Percentiles rank a stretch among this genome's conserved stretches.
These are phyloP conservation scores for Teratosphaeria nubilosa DNA, from an alignment of 2,329 filamentous ascomycete genomes.

Conservation along the genomic window DNA sequence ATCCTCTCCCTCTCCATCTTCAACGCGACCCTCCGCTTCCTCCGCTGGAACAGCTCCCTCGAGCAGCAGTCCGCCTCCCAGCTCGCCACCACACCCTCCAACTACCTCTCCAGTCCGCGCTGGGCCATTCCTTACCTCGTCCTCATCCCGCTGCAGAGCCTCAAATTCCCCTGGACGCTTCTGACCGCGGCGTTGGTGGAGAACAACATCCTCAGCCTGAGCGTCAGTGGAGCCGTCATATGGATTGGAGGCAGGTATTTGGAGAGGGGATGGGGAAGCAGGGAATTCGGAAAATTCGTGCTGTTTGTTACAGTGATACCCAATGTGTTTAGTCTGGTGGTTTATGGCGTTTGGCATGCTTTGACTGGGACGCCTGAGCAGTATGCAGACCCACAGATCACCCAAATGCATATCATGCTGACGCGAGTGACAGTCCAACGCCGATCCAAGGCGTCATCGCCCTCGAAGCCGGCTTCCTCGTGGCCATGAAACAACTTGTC, in stretches of 20 bases:
- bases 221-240: slow-evolving; percentile 65
- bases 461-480: slow-evolving; percentile 84
- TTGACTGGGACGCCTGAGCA: slow-evolving; percentile 57
- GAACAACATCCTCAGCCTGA: slow-evolving; percentile 79
- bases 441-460: slow-evolving; percentile 82
- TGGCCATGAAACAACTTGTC: slow-evolving; percentile 94
- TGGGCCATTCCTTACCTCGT: slow-evolving; percentile 64
- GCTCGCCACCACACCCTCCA: slow-evolving; percentile 21
- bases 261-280: slow-evolving; percentile 88
- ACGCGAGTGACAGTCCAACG: slow-evolving; percentile 44
- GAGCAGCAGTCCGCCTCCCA: slow-evolving; percentile 11
- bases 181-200: slow-evolving; percentile 80
- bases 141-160: slow-evolving; percentile 70
- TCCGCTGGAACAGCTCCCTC: slow-evolving; percentile 45
- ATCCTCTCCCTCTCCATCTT: slow-evolving; percentile 70
- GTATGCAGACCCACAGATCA: slow-evolving; percentile 40
- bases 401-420: neutral
- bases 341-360: slow-evolving; percentile 64
- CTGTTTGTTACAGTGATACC: slow-evolving; percentile 67
- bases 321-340: slow-evolving; percentile 63
- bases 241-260: slow-evolving; percentile 92
- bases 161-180: slow-evolving; percentile 90
- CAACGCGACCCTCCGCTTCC: slow-evolving; percentile 67
- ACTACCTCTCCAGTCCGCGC: slow-evolving; percentile 22
- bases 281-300: slow-evolving; percentile 85